Percentiles rank a stretch among this genome's conserved stretches.
Conservation (phyloP, 345 rosid genomes). For the Capsella bursapastoris region DNA sequence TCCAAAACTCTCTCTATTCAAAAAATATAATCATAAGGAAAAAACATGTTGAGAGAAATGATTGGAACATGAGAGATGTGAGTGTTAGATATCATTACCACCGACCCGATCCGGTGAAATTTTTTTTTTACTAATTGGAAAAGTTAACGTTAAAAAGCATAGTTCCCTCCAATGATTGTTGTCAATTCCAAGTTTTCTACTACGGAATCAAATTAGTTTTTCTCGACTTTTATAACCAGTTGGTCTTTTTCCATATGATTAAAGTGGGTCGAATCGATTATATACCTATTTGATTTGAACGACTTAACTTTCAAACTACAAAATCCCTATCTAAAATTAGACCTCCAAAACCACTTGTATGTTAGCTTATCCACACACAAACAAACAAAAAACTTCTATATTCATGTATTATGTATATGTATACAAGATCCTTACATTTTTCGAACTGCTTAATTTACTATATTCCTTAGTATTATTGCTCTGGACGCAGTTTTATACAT, state of each 20-base stretch:
- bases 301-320: conserved; percentile 33
- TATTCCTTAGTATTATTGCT: too few species aligned
- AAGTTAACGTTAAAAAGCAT: conserved; percentile 31
- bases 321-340: conserved; percentile 20
- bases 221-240: conserved; percentile 30
- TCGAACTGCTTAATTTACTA: not conserved
- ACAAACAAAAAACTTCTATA: not conserved
- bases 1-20: conserved; percentile 4
- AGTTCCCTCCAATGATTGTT: conserved; percentile 39
- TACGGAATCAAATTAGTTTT: not conserved
- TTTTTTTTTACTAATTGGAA: conserved; percentile 21
- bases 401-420: not conserved
- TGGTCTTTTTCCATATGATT: conserved; percentile 45
- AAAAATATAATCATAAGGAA: not conserved
- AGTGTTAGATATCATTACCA: conserved; percentile 1
- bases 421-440: conserved; percentile 3
- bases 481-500: too few species aligned
- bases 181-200: conserved; percentile 31
- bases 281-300: conserved; percentile 33
- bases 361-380: not conserved
- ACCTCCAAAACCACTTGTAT: conserved; percentile 27
- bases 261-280: conserved; percentile 23
- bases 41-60: not conserved
- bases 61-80: conserved; percentile 23
- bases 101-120: conserved; percentile 29